phyloP scores from a whole-genome alignment of 306 rosid genomes.

The Quercus engelmannii region DNA sequence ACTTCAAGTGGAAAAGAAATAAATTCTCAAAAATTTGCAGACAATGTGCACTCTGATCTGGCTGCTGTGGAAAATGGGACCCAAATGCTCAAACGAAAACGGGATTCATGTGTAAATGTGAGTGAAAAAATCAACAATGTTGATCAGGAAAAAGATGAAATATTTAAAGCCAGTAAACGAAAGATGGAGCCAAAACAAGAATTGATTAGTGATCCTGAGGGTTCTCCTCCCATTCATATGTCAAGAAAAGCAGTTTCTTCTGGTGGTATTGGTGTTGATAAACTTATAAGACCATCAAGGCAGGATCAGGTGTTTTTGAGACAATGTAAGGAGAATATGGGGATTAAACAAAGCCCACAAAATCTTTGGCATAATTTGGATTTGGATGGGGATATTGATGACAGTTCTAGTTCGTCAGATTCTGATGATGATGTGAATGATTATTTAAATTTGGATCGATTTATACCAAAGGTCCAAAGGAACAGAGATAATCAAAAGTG shows the following conservation, averaged over 20 bases:
- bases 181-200: background rate
- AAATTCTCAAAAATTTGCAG: background rate
- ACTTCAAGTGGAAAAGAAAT: background rate
- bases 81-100: constrained; percentile 20
- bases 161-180: background rate
- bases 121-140: background rate
- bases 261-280: background rate
- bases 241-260: background rate
- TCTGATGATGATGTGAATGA: background rate
- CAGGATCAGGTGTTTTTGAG: background rate
- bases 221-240: background rate
- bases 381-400: background rate
- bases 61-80: background rate
- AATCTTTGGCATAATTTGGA: background rate
- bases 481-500: constrained; percentile 2
- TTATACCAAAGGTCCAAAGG: background rate
- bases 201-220: background rate
- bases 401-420: constrained; percentile 11
- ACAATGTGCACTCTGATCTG: background rate
- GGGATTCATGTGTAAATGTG: background rate
- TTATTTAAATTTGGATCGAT: background rate
- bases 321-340: background rate
- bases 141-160: background rate
- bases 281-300: background rate
- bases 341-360: background rate